Conservation (phyloP, 805 yeast genomes). For the Metschnikowia koreensis region DNA sequence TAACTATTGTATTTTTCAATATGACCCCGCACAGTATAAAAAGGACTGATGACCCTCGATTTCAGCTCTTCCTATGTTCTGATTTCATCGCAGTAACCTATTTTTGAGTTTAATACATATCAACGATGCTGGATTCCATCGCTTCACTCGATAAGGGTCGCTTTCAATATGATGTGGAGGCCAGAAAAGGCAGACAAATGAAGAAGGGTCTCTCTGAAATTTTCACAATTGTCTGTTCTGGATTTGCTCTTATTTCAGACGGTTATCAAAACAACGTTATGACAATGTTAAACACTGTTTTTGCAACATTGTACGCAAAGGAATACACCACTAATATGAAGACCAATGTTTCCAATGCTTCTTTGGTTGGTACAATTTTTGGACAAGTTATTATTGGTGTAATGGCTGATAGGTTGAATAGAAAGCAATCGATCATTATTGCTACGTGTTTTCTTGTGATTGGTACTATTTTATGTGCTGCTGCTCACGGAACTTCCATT, state of each 20-base stretch:
- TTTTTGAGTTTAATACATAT: neutral
- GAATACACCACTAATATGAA: constrained; percentile 46
- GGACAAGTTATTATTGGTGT: constrained; percentile 69
- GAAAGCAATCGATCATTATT: constrained; percentile 67
- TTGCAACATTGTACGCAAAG: constrained; percentile 43
- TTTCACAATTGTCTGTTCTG: constrained; percentile 58
- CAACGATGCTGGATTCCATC: constrained; percentile 3
- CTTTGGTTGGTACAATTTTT: constrained; percentile 65
- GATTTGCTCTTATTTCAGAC: constrained; percentile 73
- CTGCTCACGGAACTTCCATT: constrained; percentile 57
- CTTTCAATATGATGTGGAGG: constrained; percentile 33
- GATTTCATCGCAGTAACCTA: neutral
- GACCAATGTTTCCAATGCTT: constrained; percentile 67
- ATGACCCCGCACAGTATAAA: neutral
- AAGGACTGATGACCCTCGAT: neutral
- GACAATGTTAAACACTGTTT: constrained; percentile 65
- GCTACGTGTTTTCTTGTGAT: constrained; percentile 61
- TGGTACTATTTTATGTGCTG: constrained; percentile 67
- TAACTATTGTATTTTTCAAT: neutral
- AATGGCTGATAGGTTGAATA: constrained; percentile 61
- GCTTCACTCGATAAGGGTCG: constrained; percentile 13
- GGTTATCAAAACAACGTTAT: constrained; percentile 75
- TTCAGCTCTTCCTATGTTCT: neutral
- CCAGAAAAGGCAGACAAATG: constrained; percentile 28
- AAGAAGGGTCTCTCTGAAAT: constrained; percentile 27